A percentile compares a stretch with the other conserved stretches of the same genome.
Conservation (phyloP, 1,284 basidiomycete species). For the Ustilago sp. region DNA sequence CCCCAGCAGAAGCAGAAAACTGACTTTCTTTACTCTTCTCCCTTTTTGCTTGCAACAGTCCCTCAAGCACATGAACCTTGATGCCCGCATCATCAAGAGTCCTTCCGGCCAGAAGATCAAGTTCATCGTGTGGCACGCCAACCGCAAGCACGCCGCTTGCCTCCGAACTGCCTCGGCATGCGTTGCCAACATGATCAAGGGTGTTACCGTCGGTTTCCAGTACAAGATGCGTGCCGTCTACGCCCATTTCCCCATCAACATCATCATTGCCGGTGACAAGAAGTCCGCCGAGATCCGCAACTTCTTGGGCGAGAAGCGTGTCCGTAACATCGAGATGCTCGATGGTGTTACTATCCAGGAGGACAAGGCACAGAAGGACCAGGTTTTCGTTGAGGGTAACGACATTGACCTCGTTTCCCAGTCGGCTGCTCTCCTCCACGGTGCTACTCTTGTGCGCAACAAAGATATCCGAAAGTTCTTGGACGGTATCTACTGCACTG, state of each 20-base stretch:
- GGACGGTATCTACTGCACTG: conserved; percentile 86
- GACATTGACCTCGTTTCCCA: conserved; percentile 72
- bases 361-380: conserved; percentile 94
- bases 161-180: conserved; percentile 93
- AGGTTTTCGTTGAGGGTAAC: conserved; percentile 71
- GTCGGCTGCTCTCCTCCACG: conserved; percentile 68
- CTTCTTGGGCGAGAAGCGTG: conserved; percentile 93
- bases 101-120: conserved; percentile 79
- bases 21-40: conserved; percentile 11
- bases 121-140: conserved; percentile 97
- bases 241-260: conserved; percentile 99
- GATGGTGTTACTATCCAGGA: conserved; percentile 87
- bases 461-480: conserved; percentile 74
- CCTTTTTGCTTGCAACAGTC: conserved; percentile 71
- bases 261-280: conserved; percentile 89
- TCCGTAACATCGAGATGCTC: conserved; percentile 92
- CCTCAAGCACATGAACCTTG: conserved; percentile 70
- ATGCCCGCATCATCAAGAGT: conserved; percentile 71
- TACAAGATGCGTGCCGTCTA: conserved; percentile 94
- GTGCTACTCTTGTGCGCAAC: conserved; percentile 67
- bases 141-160: conserved; percentile 98
- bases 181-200: conserved; percentile 95
- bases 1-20: neutral
- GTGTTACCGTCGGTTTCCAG: conserved; percentile 90
- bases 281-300: conserved; percentile 92